phyloP scores from a whole-genome alignment of 1,284 basidiomycete species.

The Pulchroboletus neoregius region DNA sequence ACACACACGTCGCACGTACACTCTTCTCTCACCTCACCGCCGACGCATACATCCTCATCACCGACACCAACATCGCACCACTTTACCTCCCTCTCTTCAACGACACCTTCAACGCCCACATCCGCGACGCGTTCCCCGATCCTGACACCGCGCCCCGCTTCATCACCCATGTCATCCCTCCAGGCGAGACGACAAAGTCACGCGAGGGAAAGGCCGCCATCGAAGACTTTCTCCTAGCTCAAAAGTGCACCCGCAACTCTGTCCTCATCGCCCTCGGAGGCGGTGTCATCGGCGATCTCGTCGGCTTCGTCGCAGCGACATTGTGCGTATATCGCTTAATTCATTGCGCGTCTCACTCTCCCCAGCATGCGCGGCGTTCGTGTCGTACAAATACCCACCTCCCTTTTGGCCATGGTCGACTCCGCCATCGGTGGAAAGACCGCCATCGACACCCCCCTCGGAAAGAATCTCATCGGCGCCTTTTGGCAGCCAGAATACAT shows the following conservation, averaged over 20 bases:
- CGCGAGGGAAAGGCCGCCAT: slow-evolving; percentile 90
- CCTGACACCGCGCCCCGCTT: slow-evolving; percentile 55
- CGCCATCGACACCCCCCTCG: slow-evolving; percentile 93
- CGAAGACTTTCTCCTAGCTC: slow-evolving; percentile 89
- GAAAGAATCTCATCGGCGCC: slow-evolving; percentile 97
- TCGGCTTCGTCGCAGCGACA: slow-evolving; percentile 97
- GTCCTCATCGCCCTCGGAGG: slow-evolving; percentile 93
- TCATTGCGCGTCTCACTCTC: neutral
- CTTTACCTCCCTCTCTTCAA: slow-evolving; percentile 73
- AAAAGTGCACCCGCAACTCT: slow-evolving; percentile 90
- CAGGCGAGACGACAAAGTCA: slow-evolving; percentile 92
- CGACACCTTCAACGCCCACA: slow-evolving; percentile 56
- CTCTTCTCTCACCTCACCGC: slow-evolving; percentile 74
- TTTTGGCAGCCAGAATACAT: slow-evolving; percentile 99
- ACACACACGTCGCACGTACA: slow-evolving; percentile 81
- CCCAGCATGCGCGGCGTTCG: slow-evolving; percentile 82
- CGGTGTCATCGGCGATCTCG: slow-evolving; percentile 94
- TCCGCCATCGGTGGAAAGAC: slow-evolving; percentile 98
- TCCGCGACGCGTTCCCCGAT: slow-evolving; percentile 31
- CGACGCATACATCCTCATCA: slow-evolving; percentile 90
- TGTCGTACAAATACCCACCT: slow-evolving; percentile 96
- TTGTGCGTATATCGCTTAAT: slow-evolving; percentile 58
- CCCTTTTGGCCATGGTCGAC: slow-evolving; percentile 97
- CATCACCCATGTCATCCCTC: slow-evolving; percentile 76
- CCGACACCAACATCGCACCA: slow-evolving; percentile 84